Evolutionary conservation across 2,329 filamentous ascomycete genomes (phyloP).

Genomic region (Ophiocordyceps camponoti-floridani): DNA sequence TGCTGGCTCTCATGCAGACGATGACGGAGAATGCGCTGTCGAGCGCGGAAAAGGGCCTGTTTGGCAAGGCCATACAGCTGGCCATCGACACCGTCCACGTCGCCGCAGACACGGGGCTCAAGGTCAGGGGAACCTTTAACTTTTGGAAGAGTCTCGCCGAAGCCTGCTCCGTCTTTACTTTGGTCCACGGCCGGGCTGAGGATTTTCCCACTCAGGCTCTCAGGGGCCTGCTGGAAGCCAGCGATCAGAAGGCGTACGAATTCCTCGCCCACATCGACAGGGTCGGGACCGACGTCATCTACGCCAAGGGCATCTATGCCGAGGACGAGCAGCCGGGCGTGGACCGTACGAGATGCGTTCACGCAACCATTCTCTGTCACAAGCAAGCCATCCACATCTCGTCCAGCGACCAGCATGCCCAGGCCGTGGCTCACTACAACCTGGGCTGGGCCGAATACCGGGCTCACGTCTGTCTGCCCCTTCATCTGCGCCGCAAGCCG

Average conservation of each 20-base stretch:
- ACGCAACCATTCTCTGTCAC: constrained; percentile 64
- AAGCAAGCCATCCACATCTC: constrained; percentile 69
- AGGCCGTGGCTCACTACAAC: constrained; percentile 94
- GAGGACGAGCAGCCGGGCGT: constrained; percentile 28
- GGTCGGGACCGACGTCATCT: constrained; percentile 25
- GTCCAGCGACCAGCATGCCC: constrained; percentile 61
- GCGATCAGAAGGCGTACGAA: constrained; percentile 37
- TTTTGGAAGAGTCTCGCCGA: constrained; percentile 89
- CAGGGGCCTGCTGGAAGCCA: constrained; percentile 35
- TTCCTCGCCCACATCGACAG: constrained; percentile 54
- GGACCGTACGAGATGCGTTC: constrained; percentile 40
- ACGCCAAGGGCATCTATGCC: constrained; percentile 24
- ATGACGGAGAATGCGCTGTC: constrained; percentile 66
- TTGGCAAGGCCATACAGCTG: constrained; percentile 61
- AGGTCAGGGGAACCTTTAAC: constrained; percentile 63
- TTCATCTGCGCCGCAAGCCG: constrained; percentile 33
- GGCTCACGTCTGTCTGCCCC: constrained; percentile 50
- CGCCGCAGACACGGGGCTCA: constrained; percentile 45
- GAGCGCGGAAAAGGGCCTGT: constrained; percentile 66
- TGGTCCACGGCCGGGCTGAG: constrained; percentile 47
- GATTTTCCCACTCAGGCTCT: constrained; percentile 45
- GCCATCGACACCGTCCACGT: constrained; percentile 52
- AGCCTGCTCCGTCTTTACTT: constrained; percentile 69
- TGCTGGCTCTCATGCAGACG: constrained; percentile 75
- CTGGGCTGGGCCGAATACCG: constrained; percentile 85